Evolutionary conservation across 768 basidiomycete species (phyloP).

Genomic region (Mycena leptocephala): DNA sequence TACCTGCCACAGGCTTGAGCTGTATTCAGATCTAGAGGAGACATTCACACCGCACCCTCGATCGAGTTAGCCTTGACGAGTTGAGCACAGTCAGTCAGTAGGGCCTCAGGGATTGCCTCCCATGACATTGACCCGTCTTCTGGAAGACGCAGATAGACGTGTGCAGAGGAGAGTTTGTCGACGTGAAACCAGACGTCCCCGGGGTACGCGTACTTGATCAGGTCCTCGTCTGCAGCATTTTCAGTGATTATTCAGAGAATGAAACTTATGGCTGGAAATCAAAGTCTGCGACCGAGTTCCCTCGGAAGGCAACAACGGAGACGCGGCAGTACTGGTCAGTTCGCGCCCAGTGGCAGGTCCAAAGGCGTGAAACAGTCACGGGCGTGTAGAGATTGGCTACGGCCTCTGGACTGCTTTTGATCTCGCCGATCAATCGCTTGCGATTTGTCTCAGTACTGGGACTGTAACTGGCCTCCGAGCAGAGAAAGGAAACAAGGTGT

Average conservation of each 20-base stretch:
- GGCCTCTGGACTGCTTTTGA: too few species aligned
- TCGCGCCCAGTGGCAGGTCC: too few species aligned
- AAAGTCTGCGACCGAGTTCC: not conserved
- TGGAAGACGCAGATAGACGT: conserved; percentile 95
- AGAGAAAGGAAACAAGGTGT: too few species aligned
- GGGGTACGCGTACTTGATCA: conserved; percentile 94
- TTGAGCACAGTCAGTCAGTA: conserved; percentile 92
- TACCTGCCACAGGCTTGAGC: conserved; percentile 68
- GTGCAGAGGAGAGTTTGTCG: conserved; percentile 96
- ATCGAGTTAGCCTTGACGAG: conserved; percentile 98
- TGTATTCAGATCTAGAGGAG: not conserved
- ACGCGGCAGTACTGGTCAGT: not conserved
- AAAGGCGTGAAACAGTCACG: too few species aligned
- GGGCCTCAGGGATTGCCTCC: conserved; percentile 87
- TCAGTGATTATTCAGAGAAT: not conserved
- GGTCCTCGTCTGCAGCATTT: conserved; percentile 85
- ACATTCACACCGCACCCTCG: conserved; percentile 76
- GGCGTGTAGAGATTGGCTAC: too few species aligned
- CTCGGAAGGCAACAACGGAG: not conserved
- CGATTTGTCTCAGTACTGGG: not conserved
- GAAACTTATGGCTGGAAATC: not conserved
- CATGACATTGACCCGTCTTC: conserved; percentile 76
- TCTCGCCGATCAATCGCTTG: not conserved
- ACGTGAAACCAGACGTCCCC: conserved; percentile 97
- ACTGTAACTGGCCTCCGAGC: too few species aligned